Conservation (phyloP, 257 asterid genomes). For the Gentiana dahurica region DNA sequence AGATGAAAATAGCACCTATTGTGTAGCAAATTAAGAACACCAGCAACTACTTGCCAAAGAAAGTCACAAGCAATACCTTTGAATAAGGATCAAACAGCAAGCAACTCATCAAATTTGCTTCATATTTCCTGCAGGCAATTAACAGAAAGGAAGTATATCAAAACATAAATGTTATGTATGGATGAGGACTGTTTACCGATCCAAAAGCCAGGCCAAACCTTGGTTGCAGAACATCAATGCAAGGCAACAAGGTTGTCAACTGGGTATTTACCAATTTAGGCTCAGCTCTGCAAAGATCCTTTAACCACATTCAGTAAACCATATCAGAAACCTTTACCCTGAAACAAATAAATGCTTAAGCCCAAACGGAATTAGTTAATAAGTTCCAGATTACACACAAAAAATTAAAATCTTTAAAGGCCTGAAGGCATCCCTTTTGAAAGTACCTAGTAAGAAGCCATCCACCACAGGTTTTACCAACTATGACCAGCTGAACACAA, state of each 20-base stretch:
- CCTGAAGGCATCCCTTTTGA: no score
- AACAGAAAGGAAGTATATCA: constrained; percentile 5
- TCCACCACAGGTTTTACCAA: no score
- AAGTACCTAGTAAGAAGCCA: no score
- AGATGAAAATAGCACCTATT: no score
- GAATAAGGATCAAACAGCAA: constrained; percentile 72
- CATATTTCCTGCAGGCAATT: constrained; percentile 57
- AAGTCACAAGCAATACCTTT: constrained; percentile 41
- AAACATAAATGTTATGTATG: constrained; percentile 4
- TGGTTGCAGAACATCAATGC: constrained; percentile 72
- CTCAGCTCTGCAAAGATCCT: constrained; percentile 95
- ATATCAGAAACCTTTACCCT: neutral
- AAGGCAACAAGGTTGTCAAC: constrained; percentile 86
- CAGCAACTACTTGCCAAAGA: constrained; percentile 3
- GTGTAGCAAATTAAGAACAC: neutral
- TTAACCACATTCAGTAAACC: constrained; percentile 23
- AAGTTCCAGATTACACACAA: no score
- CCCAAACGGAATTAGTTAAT: no score
- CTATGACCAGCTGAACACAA: no score
- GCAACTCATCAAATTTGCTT: constrained; percentile 76
- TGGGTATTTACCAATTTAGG: constrained; percentile 75
- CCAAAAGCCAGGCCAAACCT: constrained; percentile 36
- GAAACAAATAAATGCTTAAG: no score
- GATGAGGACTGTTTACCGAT: constrained; percentile 5
- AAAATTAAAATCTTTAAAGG: no score